Evolutionary conservation across 805 yeast genomes (phyloP), one percentile per base, ranked within the genome.

Genomic region (Tetrapisispora phaffii): DNA sequence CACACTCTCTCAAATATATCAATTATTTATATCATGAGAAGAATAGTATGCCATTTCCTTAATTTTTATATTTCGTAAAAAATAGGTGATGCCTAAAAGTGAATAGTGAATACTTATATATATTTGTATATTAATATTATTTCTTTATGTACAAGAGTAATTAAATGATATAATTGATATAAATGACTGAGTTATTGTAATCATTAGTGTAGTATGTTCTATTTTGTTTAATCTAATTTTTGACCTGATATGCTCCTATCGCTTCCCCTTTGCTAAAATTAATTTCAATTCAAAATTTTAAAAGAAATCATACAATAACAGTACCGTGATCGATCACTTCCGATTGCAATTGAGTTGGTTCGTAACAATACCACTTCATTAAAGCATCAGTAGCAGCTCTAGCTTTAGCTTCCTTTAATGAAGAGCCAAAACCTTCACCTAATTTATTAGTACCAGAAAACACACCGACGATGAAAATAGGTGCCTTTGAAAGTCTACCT

Each of bases 371-470:
- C 82, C 93, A 93, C 48, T 85, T 78, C 73, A 87, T 81, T 62
- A 93, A 76, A 29, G 97, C 89, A 63, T 84, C 83, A 29, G 88
- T 94, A 44, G 88, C 85, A 31, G 96, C 93, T 65, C 96, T 79
- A 34, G 87, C 83, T 67, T 88, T 85, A 31, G 97, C 96, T 67
- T 93, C 97, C 52, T 76, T 77, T 56, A 93, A 70, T 24, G 95
- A 84, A 7, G 94, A 72, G 32, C 97, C 99, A 59, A 84, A 87
- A 35, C 96, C 96, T 66, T 93, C 97, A 42, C 97, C 96, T 45
- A 93, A 71, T 65, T 86, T 80, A 51, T 79, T 78, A 13, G 73
- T 72, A 31, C 96, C 97, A 47, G 84, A 73, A 64, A 88, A 93
- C 1, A 86, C 93, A 42, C 96, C 97, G 29, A 90, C 95, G 13